Evolutionary conservation across 2,329 filamentous ascomycete genomes (phyloP).

Genomic region (Aureobasidium sp.): DNA sequence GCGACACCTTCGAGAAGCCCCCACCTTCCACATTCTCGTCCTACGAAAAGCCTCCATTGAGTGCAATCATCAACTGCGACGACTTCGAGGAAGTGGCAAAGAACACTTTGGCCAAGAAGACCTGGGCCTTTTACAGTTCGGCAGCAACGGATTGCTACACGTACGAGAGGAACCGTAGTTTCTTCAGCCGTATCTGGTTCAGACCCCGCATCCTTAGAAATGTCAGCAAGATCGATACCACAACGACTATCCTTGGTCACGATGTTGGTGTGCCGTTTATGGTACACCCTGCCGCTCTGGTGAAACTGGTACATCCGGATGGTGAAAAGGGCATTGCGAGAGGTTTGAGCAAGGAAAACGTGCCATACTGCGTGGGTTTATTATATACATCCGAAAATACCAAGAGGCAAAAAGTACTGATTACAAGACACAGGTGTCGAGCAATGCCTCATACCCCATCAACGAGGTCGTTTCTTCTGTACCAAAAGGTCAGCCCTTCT

Average conservation of each 20-base stretch:
- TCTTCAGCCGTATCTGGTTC: constrained; percentile 41
- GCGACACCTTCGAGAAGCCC: constrained; percentile 20
- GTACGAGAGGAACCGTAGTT: constrained; percentile 36
- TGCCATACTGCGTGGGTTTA: constrained; percentile 25
- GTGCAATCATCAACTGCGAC: constrained; percentile 39
- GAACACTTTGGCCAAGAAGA: constrained; percentile 28
- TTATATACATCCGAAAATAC: neutral
- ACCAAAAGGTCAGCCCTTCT: constrained; percentile 31
- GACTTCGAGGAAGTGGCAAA: constrained; percentile 37
- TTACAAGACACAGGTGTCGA: constrained; percentile 19
- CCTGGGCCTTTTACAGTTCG: constrained; percentile 40
- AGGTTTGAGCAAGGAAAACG: constrained; percentile 24
- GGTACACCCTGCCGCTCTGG: constrained; percentile 33
- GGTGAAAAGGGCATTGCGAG: constrained; percentile 33
- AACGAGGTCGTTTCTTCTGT: constrained; percentile 26
- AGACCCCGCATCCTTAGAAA: constrained; percentile 41
- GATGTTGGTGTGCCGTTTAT: constrained; percentile 31
- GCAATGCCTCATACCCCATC: constrained; percentile 29
- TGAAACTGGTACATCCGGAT: constrained; percentile 31
- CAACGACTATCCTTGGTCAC: constrained; percentile 30
- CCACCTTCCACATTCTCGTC: constrained; percentile 25
- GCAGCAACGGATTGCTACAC: constrained; percentile 46
- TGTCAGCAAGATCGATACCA: constrained; percentile 29
- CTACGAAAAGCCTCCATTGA: constrained; percentile 39
- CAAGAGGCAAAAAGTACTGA: neutral